Conservation (phyloP, 148 eudicot species). For the Polygonum maritimum region DNA sequence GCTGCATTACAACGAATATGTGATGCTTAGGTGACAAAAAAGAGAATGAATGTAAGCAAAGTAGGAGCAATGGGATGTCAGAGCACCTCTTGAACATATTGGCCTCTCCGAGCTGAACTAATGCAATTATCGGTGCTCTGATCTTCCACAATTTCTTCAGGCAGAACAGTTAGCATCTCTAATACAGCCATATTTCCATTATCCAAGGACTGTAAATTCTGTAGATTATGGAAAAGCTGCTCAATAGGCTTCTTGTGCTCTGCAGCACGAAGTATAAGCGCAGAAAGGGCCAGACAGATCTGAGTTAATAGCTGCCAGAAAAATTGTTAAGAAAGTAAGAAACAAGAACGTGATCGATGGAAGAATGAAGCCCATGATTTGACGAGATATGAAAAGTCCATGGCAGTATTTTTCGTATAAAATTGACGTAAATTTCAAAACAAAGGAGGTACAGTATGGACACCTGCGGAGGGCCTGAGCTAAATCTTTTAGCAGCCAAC, state of each 20-base stretch:
- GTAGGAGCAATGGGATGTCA: conserved; percentile 8
- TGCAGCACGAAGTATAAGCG: conserved; percentile 69
- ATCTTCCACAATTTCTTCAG: conserved; percentile 87
- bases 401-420: not conserved
- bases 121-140: conserved; percentile 43
- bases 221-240: conserved; percentile 81
- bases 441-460: not conserved
- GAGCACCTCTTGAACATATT: conserved; percentile 73
- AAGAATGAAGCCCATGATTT: not conserved
- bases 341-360: conserved; percentile 8
- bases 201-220: conserved; percentile 65
- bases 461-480: conserved; percentile 94
- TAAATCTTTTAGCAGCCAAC: conserved; percentile 76
- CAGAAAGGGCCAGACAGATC: conserved; percentile 87
- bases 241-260: conserved; percentile 81
- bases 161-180: conserved; percentile 89
- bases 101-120: conserved; percentile 54
- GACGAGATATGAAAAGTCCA: not conserved
- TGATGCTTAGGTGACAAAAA: conserved; percentile 11
- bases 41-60: conserved; percentile 11
- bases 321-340: conserved; percentile 2
- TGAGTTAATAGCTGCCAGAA: conserved; percentile 86
- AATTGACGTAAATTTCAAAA: not conserved
- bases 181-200: conserved; percentile 71
- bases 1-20: conserved; percentile 41